These are phyloP conservation scores for Zea mays DNA, from an alignment of 176 grass and related monocot genomes.

Conservation along the genomic window Zm-B73-REFERENCE-NAM-5.0 NC_050096.1:262971501-262972000, in stretches of 20 bases:
- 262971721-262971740: conserved; percentile 67
- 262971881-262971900: conserved; percentile 76
- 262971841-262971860: conserved; percentile 49
- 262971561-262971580: conserved; percentile 73
- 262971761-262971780: conserved; percentile 86
- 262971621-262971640: conserved; percentile 77
- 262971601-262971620: conserved; percentile 49
- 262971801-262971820: conserved; percentile 56
- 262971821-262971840: conserved; percentile 56
- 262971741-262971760: conserved; percentile 81
- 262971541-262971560: conserved; percentile 86
- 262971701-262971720: conserved; percentile 91
- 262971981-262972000: conserved; percentile 63
- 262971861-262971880: conserved; percentile 67
- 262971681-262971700: conserved; percentile 98
- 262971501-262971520: conserved; percentile 86
- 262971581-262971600: conserved; percentile 75
- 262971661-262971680: conserved; percentile 73
- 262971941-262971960: conserved; percentile 82
- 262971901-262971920: conserved; percentile 87
- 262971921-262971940: conserved; percentile 83
- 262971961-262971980: conserved; percentile 65
- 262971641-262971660: conserved; percentile 90
- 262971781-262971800: conserved; percentile 80
- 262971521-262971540: conserved; percentile 67